These are phyloP conservation scores for Russula abietina DNA, from an alignment of 768 basidiomycete genomes.

Conservation along the genomic window DNA sequence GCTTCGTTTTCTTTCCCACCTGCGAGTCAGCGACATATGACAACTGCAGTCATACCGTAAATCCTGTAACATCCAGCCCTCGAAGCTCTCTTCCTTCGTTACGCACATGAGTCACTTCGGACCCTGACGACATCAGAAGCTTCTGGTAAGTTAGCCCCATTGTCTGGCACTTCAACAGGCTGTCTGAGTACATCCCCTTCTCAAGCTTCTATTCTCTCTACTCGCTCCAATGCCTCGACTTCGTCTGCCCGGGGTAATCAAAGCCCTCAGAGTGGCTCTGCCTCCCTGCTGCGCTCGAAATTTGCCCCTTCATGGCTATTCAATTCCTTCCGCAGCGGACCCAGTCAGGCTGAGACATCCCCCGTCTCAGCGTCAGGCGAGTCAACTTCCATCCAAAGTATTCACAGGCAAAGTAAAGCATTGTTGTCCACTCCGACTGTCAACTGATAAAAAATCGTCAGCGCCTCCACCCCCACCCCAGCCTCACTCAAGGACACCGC, in stretches of 20 bases:
- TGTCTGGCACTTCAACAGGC: conserved; percentile 9
- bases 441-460: neutral
- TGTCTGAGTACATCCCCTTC: conserved; percentile 57
- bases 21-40: too few relatives aligned
- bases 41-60: too few relatives aligned
- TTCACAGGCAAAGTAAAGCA: conserved; percentile 27
- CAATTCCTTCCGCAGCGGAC: conserved; percentile 61
- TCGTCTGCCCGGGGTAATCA: conserved; percentile 26
- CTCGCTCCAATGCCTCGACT: conserved; percentile 44
- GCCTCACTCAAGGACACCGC: conserved; percentile 1
- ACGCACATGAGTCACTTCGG: too few relatives aligned
- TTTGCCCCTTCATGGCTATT: conserved; percentile 75
- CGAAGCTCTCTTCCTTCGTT: too few relatives aligned
- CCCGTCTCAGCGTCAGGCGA: conserved; percentile 48
- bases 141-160: conserved; percentile 22
- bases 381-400: conserved; percentile 27
- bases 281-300: conserved; percentile 45
- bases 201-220: conserved; percentile 57
- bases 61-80: too few relatives aligned
- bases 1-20: too few relatives aligned
- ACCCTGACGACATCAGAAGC: too few relatives aligned
- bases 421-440: neutral
- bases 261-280: conserved; percentile 7
- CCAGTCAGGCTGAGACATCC: conserved; percentile 58
- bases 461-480: neutral